Base-by-base conservation (phyloP, 257 asterid genomes). In the Przewalskia tangutica region DNA sequence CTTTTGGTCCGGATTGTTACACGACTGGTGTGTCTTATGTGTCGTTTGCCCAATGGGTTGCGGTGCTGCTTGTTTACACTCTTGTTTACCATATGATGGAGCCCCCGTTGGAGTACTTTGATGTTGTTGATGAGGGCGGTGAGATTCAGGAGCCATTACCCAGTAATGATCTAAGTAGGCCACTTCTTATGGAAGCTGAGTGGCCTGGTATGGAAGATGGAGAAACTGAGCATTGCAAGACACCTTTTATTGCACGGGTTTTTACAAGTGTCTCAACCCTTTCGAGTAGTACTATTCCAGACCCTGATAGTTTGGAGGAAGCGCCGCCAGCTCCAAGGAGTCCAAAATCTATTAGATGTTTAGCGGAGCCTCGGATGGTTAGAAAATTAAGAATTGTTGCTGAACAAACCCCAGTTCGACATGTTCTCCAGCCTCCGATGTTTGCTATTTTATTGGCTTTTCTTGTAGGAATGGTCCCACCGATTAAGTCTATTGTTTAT, bases 71-170 rank as follows among this genome's bases (percentile, higher is more conserved):
- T 14, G 97, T 95, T 64, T 95, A 89, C 59, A 94, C 99, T 20
- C 97, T 95, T 56, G 99, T 94, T 75, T 95, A 95, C 89, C 99
- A 94, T 86, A 95, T 95, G 98, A 95, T 95, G 99, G 99, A 95
- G 86, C 99, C 99, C 20, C 99, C 99, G 0, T 23, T 94, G 82
- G 97, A 90, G 81, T 79, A 89, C 54, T 90, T 87, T 2, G 97
- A 91, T 53, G 88, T 84, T 51, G 84, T 88, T 16, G 95, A 90
- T 32, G 96, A 86, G 20, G 89, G 81, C 4, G n/a, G 10, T 16
- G 97, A 93, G 84, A 89, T 90, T 85, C 93, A 87, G 10, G 97
- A 91, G 77, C 87, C 87, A 5, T 80, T 81, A 17, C 36, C 83
- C 1, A 68, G 92, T 0, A 93, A 89, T 62, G 88, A 95, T 83